These are phyloP conservation scores for Mycena sanguinolenta DNA, from an alignment of 768 basidiomycete genomes.

Conservation along the genomic window DNA sequence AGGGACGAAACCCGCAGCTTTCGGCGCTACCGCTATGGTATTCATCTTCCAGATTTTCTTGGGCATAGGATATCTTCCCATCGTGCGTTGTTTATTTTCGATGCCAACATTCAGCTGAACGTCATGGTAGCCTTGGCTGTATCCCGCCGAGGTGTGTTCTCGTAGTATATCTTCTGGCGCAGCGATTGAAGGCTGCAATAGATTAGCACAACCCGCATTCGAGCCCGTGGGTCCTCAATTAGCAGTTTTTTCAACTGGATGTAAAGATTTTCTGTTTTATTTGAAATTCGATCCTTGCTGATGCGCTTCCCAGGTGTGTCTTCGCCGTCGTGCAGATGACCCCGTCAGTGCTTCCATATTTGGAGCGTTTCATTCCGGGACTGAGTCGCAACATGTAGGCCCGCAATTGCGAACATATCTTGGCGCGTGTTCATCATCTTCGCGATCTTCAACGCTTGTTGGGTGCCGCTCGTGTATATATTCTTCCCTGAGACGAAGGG, in stretches of 20 bases:
- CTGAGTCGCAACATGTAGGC: no score
- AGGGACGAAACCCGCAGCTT: constrained; percentile 49
- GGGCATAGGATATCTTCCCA: constrained; percentile 54
- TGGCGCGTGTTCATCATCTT: constrained; percentile 63
- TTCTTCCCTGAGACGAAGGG: constrained; percentile 54
- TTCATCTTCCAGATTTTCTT: constrained; percentile 58
- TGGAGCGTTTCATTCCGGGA: no score
- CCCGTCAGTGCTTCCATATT: no score
- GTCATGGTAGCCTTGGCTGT: constrained; percentile 15
- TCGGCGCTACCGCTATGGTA: constrained; percentile 55
- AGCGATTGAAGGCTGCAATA: constrained; percentile 6
- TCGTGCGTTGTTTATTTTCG: constrained; percentile 42
- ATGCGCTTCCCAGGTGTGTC: constrained; percentile 43
- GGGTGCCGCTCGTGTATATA: constrained; percentile 50
- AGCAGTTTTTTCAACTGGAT: constrained; percentile 52
- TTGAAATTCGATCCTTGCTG: not conserved
- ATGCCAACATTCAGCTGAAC: not conserved
- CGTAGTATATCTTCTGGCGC: not conserved
- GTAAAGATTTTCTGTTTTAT: constrained; percentile 14
- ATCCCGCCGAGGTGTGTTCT: constrained; percentile 22
- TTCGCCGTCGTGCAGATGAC: constrained; percentile 59
- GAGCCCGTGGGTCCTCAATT: constrained; percentile 50
- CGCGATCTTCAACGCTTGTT: constrained; percentile 58
- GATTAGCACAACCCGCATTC: constrained; percentile 56
- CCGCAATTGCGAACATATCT: constrained; percentile 55